Base-by-base conservation (phyloP, 768 basidiomycete genomes). In the Boletales sp. region DNA sequence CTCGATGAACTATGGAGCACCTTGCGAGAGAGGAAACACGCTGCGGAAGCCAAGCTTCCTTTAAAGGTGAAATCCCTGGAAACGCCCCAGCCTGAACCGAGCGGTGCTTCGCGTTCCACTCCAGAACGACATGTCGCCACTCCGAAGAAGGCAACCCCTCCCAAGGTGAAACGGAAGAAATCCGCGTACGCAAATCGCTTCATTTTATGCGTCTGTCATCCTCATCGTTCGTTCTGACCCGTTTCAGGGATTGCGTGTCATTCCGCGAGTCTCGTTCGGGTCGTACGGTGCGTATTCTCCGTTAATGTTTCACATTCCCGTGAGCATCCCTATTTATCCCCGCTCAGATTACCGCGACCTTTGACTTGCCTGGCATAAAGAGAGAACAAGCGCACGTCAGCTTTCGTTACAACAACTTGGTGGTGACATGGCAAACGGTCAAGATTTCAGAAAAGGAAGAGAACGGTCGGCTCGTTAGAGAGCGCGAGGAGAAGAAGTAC, bases 361-460 rank as follows among this genome's bases (percentile, higher is more conserved):
- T 88, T 62, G 84, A 87, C 51, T 70, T 90, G 58, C 76, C 76
- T 3, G 83, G 85, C 27, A 79, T 89, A 38, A 74, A 74, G 60
- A 89, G 87, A 63, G 78, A 87, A 50, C 81, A 89, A 52, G 79
- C 87, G 48, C 86, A 89, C 55, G 82, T 90, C 60, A 87, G 81
- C 61, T 89, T 80, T 57, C 84, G 85, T 46, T 74, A 76, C 46
- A 69, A 78, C 55, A 71, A 79, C 40, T 69, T 90, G 10, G 72
- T 85, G 34, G 73, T 90, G 35, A 84, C 79, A 15, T 90, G 87
- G 87, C 74, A 78, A 51, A 77, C 73, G 10, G 72, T 79, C 48
- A 81, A 78, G 56, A 72, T 81, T 43, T 70, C 73, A 12, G 86
- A 88, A 63, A 77, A 74, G 69, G 76, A 79, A 54, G 84, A 88